Evolutionary conservation across 108 stramenopile species (phyloP).

Genomic region (Skeletonema menzelii): DNA sequence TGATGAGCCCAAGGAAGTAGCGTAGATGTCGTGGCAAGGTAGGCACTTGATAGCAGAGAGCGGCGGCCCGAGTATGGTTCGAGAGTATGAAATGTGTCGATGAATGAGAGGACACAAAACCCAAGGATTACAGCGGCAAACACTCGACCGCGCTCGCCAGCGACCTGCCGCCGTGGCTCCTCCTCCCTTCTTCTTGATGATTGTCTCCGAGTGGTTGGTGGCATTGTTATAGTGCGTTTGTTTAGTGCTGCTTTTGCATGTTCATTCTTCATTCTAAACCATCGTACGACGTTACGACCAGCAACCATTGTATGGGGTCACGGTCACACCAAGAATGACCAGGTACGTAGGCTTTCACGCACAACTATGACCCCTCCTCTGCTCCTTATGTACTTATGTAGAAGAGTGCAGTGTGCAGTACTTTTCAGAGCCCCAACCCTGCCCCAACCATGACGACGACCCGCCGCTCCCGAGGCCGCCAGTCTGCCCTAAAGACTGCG

Average conservation of each 20-base stretch:
- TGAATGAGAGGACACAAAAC: background rate
- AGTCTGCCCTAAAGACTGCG: background rate
- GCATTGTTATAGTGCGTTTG: background rate
- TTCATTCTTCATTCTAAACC: too few species aligned
- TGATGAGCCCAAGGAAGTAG: conserved; percentile 46
- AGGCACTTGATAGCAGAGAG: conserved; percentile 29
- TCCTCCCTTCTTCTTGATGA: too few species aligned
- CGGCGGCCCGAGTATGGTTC: conserved; percentile 18
- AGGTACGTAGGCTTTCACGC: too few species aligned
- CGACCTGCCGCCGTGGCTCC: background rate
- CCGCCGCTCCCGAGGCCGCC: background rate
- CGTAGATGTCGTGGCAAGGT: conserved; percentile 32
- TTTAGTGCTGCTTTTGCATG: background rate
- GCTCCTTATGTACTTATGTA: too few species aligned
- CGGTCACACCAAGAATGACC: too few species aligned
- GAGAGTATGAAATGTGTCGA: background rate
- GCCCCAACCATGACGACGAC: background rate
- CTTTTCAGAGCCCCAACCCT: too few species aligned
- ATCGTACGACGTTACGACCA: too few species aligned
- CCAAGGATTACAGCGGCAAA: background rate
- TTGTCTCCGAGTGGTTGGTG: background rate
- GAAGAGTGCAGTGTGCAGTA: too few species aligned
- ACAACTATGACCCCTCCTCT: too few species aligned
- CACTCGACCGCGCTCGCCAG: background rate
- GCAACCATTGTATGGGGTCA: too few species aligned